Base-by-base conservation (phyloP, 2,329 filamentous ascomycete species). In the Fusarium scirpi region DNA sequence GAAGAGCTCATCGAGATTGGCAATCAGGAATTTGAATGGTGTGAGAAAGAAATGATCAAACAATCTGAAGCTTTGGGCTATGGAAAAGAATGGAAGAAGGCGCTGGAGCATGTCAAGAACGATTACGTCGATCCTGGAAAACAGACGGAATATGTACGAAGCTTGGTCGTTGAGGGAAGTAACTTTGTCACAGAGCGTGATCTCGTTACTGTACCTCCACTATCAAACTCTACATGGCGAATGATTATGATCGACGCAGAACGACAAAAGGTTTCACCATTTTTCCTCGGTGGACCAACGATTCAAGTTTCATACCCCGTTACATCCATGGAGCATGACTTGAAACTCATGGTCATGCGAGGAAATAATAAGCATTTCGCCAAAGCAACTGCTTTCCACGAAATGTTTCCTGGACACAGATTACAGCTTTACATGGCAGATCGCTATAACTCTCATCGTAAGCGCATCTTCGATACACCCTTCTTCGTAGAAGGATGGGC, bases 401-500 rank as follows among this genome's bases (percentile, higher is more conserved):
- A 70, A 8, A 70, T 70, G 68, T 70, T 70, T 16, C 68, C 68
- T 0, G 68, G 68, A 0, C 68, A 70, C 1, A 58, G 68, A 43
- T 4, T 70, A 0, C 68, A 70, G 41, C 64, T 70, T 2, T 70
- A 71, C 48, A 70, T 70, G 68, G 68, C 68, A 0, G 68, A 70
- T 8, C 38, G 68, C 0, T 71, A 70, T 1, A 70, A 70, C 41
- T 61, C 68, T 0, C 68, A 70, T 10, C 53, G 68, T 3, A 71
- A 68, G 18, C 22, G 58, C 8, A 71, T 70, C 0, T 70, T 70
- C 4, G 59, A 71, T 2, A 70, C 68, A 0, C 68, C 68, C 0
- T 70, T 71, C 8, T 70, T 65, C 8, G 68, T 70, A 2, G 68
- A 70, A 16, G 68, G 68, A 0, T 70, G 68, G 68, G 68, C 68